phyloP scores from a whole-genome alignment of 768 basidiomycete genomes.

The Dictyophora rubrovolvata region DNA sequence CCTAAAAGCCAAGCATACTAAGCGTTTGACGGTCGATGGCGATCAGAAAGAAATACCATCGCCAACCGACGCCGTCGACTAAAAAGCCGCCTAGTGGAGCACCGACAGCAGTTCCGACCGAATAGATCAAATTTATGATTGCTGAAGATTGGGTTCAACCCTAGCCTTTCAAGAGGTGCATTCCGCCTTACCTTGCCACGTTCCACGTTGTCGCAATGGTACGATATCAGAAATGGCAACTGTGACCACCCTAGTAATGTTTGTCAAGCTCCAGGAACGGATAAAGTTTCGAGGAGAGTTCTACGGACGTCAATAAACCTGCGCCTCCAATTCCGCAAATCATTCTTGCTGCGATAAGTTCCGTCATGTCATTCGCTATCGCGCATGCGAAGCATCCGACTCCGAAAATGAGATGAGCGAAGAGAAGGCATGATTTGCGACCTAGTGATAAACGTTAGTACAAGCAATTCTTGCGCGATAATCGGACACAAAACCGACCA shows the following conservation, averaged over 20 bases:
- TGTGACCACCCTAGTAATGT: conserved; percentile 37
- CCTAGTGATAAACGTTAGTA: conserved; percentile 14
- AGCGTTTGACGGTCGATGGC: background rate
- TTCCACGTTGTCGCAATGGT: conserved; percentile 50
- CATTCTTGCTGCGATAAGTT: conserved; percentile 43
- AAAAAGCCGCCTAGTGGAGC: conserved; percentile 56
- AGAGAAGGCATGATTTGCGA: conserved; percentile 45
- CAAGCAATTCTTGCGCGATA: background rate
- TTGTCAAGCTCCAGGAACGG: background rate
- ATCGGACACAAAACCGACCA: conserved; percentile 14
- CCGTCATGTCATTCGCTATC: conserved; percentile 40
- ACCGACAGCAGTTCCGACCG: conserved; percentile 46
- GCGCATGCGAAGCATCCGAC: conserved; percentile 46
- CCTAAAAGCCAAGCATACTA: conserved; percentile 22
- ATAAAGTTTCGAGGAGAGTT: background rate
- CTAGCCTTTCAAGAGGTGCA: background rate
- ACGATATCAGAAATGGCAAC: conserved; percentile 61
- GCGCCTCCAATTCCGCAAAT: conserved; percentile 52
- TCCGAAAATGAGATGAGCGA: conserved; percentile 44
- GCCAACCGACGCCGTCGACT: conserved; percentile 56
- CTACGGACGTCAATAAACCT: conserved; percentile 50
- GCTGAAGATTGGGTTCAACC: conserved; percentile 22
- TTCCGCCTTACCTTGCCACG: conserved; percentile 66
- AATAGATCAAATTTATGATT: conserved; percentile 49
- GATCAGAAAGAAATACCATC: conserved; percentile 32